Evolutionary conservation across 2,329 filamentous ascomycete species (phyloP), one percentile per base, ranked within the genome.

Genomic region (Hypoxylon sp.): DNA sequence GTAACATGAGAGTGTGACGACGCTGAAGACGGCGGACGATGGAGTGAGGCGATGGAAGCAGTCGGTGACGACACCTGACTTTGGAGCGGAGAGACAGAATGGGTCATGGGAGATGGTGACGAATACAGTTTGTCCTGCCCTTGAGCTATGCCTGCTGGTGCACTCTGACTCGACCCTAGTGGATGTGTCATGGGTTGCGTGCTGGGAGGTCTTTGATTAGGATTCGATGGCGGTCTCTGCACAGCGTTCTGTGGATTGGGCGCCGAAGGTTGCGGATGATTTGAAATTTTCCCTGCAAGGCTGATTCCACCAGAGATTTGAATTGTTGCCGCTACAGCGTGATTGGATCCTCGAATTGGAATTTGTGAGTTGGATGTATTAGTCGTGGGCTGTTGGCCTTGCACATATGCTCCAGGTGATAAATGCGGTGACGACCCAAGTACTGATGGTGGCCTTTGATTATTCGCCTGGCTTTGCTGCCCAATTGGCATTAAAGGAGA

Each of bases 61-160:
- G 72, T 59, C 1, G 76, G 76, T 1, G 75, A 78, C 22, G 77
- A 77, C 9, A 78, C 73, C 51, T 77, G 75, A 48, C 77, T 78
- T 33, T 74, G 74, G 11, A 71, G 48, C n/a, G 73, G 70, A 10
- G 76, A 77, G 5, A 76, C 71, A 26, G 72, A 33, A 22, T 74
- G 67, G 5, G 62, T 52, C 9, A 58, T 35, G 33, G 76, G 72
- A 26, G 74, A 71, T 14, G 70, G 69, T n/a, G 69, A 35, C 10
- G 68, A 48, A 19, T 75, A 71, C 29, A 69, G 33, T 52, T 68
- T 61, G 4, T 26, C 51, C 50, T 60, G 53, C 8, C 59, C 67
- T 24, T 31, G 19, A 13, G 1, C 26, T n/a, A 57, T 39, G 17
- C 64, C 64, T 17, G 33, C 5, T 46, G 52, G n/a, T 37, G 13